Evolutionary conservation across 768 basidiomycete genomes (phyloP), one percentile per base, ranked within the genome.

Genomic region (Suillus lakei): DNA sequence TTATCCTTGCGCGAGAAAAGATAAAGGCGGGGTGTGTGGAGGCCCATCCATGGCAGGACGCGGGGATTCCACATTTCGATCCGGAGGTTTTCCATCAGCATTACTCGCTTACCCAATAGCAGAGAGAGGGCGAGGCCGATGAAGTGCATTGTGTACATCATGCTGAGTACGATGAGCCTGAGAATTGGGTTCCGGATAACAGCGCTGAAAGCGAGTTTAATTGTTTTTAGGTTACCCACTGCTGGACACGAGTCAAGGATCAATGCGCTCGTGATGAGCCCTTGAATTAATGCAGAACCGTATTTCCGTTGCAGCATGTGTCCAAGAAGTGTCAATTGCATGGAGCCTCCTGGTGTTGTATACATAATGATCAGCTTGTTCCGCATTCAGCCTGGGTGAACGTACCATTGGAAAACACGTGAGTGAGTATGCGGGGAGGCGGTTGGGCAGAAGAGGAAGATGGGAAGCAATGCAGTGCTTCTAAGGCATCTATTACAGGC

Each of bases 21-120:
- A 50, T 81, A 81, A 38, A 81, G 44, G 13, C 81, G 68, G 0
- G 78, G 80, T 15, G 80, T 80, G 10, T 61, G 58, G 34, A 34
- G 10, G 18, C 62, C 65, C 69, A 70, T 75, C 78, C 79, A 78
- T 1, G 77, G 77, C 5, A 80, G 64, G 32, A 80, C 44, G 9
- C 26, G 59, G 2, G 77, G 73, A 7, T 69, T 62, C 23, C 72
- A 64, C 28, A 75, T 69, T 5, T 63, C 54, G 10, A 36, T 26
- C 36, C 58, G 69, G 54, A 65, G 16, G 53, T 60, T 67, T 43
- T 30, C 64, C 28, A 56, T 54, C 13, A 32, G 7, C 48, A 58
- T n/a, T 2, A 65, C 64, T 30, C 75, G 66, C 5, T 62, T 46
- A 21, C 74, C 74, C 23, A 76, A 71, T 10, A 67, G 13, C 18